Conservation (phyloP, 305 asterid species). For the Fraxinus floribunda region DNA sequence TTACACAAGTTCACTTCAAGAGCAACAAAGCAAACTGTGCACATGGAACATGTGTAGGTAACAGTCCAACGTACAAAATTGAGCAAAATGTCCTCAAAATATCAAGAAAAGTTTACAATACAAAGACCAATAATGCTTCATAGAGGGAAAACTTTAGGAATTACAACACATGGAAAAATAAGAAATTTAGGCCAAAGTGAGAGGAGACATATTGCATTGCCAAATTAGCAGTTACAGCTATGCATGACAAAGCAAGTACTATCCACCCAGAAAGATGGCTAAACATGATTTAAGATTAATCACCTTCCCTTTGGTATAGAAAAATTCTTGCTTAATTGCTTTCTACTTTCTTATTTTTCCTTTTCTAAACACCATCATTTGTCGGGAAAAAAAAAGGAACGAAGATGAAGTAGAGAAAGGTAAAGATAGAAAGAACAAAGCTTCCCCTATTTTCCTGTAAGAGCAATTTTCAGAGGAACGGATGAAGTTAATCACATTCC, state of each 20-base stretch:
- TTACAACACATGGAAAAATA: not conserved
- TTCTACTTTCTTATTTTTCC: too few species aligned
- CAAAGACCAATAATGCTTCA: not conserved
- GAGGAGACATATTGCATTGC: not conserved
- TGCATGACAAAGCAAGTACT: not conserved
- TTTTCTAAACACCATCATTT: too few species aligned
- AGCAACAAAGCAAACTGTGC: not conserved
- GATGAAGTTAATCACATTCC: not conserved
- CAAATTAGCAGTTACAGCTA: not conserved
- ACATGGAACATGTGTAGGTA: not conserved
- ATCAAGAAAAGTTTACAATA: not conserved
- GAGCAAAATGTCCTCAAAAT: not conserved
- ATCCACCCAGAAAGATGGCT: too few species aligned
- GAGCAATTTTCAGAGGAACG: not conserved
- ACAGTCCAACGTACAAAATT: not conserved
- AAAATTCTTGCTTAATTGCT: too few species aligned
- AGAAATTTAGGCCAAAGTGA: not conserved
- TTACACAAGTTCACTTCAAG: not conserved
- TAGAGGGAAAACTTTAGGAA: not conserved
- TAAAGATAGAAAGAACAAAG: not conserved
- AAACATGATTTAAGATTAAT: not conserved
- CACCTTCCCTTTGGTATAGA: not conserved
- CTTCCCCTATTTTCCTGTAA: not conserved
- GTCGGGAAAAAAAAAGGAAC: too few species aligned
- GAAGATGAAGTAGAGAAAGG: not conserved